Base-by-base conservation (phyloP, 2,329 filamentous ascomycete genomes). In the Fusarium acutatum region DNA sequence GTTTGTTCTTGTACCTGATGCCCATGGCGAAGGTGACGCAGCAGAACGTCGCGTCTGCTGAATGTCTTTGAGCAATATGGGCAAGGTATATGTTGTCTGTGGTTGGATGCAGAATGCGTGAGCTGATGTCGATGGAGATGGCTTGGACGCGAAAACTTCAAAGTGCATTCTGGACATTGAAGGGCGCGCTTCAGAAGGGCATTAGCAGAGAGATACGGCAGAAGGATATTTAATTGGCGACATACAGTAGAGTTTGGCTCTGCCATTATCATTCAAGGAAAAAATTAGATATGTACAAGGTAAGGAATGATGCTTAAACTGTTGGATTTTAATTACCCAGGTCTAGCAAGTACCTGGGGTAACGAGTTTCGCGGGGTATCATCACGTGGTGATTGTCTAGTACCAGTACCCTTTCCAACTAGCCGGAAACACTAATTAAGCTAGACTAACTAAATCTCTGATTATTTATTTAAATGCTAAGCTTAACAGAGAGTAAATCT, bases 121-220 rank as follows among this genome's bases (percentile, higher is more conserved):
- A 62, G 52, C 26, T 62, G 50, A 38, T 62, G 60, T 2, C 60
- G 60, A 22, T 40, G 38, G 17, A 62, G 52, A 24, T 62, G 60
- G 18, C 60, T 62, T 3, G 60, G 60, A 9, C 60, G 60, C n/a
- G 52, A 62, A 30, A 62, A 62, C 14, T 17, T 58, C 18, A 24
- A 12, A 5, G 32, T 34, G 40, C 60, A 62, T 34, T 62, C 52
- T 0, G 60, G 37, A 9, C 60, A 62, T 44, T 62, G 60, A 15
- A 62, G 52, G 5, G 22, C 12, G 7, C 40, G 50, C 38, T 57
- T 22, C 1, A 5, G 8, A 22, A 4, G 0, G 5, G 3, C 1
- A 15, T 57, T 44, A 57, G 38, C 38, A 10, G 11, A 14, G 17
- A 28, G 12, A 24, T 10, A 14, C 10, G 3, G 12, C 4, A 24